Evolutionary conservation across 2,329 filamentous ascomycete species (phyloP).

Genomic region (Fusarium xylarioides): DNA sequence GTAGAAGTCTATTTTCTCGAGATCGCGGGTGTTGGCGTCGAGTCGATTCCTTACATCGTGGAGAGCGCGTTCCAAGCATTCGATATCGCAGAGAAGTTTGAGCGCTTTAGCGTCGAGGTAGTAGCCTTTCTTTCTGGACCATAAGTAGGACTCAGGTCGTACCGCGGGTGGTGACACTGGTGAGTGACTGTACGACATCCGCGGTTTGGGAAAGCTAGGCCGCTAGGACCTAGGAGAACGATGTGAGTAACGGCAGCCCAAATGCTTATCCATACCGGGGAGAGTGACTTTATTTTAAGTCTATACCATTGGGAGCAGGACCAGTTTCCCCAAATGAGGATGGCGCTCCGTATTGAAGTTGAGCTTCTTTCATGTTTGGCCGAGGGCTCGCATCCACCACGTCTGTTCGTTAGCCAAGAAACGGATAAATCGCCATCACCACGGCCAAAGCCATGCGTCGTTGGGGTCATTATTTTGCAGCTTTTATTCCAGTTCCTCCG

Average conservation of each 20-base stretch:
- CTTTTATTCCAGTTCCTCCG: neutral
- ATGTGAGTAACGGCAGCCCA: neutral
- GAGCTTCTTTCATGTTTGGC: neutral
- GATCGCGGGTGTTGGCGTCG: neutral
- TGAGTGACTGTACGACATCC: neutral
- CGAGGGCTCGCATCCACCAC: neutral
- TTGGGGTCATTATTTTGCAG: neutral
- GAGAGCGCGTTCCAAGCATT: neutral
- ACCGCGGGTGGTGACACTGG: neutral
- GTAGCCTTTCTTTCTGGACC: neutral
- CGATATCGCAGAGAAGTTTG: neutral
- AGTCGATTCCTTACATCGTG: neutral
- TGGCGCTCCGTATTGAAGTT: neutral
- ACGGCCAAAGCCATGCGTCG: too few species aligned
- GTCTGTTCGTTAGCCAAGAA: neutral
- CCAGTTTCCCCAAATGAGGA: too few species aligned
- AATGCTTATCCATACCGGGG: too few species aligned
- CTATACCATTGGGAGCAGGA: too few species aligned
- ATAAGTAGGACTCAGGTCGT: neutral
- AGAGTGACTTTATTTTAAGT: neutral
- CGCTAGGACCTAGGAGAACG: neutral
- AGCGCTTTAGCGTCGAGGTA: neutral
- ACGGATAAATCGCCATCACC: neutral
- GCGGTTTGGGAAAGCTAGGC: neutral
- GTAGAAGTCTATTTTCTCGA: neutral